Evolutionary conservation across 106 monocot species (phyloP).

Genomic region (Dendrobium officinale): DNA sequence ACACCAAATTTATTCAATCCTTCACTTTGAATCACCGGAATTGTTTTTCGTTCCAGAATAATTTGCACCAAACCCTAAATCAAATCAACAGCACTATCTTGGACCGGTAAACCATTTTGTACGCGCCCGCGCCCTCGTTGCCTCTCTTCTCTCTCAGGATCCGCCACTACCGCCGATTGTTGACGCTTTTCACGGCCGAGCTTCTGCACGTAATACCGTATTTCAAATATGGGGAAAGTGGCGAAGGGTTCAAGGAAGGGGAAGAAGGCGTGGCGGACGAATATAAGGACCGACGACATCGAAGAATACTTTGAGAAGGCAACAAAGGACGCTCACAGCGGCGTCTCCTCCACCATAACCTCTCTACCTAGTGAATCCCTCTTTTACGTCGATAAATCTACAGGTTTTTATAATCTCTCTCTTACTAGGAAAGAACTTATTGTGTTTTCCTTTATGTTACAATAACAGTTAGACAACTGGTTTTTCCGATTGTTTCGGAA

Average conservation of each 20-base stretch:
- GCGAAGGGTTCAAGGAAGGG: conserved; percentile 85
- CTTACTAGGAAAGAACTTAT: not conserved
- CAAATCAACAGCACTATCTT: too few relatives aligned
- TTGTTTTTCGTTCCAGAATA: too few relatives aligned
- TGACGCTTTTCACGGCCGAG: not conserved
- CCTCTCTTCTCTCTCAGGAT: not conserved
- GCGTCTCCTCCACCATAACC: conserved; percentile 31
- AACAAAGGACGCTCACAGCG: conserved; percentile 67
- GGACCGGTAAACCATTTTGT: not conserved
- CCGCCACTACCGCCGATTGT: not conserved
- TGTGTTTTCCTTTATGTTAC: not conserved
- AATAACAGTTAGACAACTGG: not conserved
- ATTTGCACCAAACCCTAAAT: too few relatives aligned
- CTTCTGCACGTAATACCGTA: not conserved
- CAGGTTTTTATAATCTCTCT: not conserved
- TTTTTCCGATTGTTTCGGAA: not conserved
- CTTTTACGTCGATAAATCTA: conserved; percentile 68
- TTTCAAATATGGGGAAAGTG: conserved; percentile 59
- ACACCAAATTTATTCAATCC: too few relatives aligned
- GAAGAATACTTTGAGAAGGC: conserved; percentile 79
- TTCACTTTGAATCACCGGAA: too few relatives aligned
- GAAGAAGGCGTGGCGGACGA: conserved; percentile 99
- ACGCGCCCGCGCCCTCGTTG: not conserved
- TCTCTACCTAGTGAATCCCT: conserved; percentile 56
- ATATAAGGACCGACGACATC: conserved; percentile 89